A percentile compares a stretch with the other conserved stretches of the same genome.
Evolutionary conservation across 2,329 filamentous ascomycete genomes (phyloP).

Genomic region (Penicillium verrucosum): DNA sequence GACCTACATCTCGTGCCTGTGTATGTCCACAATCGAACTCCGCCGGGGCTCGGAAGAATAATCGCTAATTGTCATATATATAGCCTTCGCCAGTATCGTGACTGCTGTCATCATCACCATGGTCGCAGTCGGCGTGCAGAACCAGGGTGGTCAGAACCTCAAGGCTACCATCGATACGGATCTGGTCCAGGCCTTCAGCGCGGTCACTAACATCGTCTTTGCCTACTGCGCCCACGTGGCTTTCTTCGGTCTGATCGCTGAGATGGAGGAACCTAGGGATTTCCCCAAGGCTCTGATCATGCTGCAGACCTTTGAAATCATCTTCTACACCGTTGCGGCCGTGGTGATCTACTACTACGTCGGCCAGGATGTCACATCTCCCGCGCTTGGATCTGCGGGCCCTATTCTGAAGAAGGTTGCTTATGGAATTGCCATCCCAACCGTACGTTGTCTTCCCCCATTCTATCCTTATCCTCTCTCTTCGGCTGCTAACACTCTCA

Average conservation of each 20-base stretch:
- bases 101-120: constrained; percentile 66
- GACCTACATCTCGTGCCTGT: constrained; percentile 59
- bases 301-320: constrained; percentile 57
- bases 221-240: constrained; percentile 68
- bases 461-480: no score
- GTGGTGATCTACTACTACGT: constrained; percentile 68
- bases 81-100: constrained; percentile 62
- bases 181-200: constrained; percentile 56
- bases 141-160: constrained; percentile 38
- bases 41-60: no score
- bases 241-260: constrained; percentile 64
- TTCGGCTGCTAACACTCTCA: background rate
- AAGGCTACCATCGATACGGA: constrained; percentile 40
- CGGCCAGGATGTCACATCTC: constrained; percentile 59
- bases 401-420: constrained; percentile 59
- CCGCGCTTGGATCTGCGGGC: constrained; percentile 63
- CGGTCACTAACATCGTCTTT: constrained; percentile 67
- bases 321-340: constrained; percentile 63
- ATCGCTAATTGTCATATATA: background rate
- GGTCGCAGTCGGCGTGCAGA: constrained; percentile 58
- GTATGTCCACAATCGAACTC: constrained; percentile 28
- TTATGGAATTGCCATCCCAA: constrained; percentile 66
- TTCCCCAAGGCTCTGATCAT: constrained; percentile 62
- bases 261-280: constrained; percentile 59
- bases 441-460: constrained; percentile 33